Conservation (phyloP, 2,329 filamentous ascomycete species). For the Ophiostoma ulmi region DNA sequence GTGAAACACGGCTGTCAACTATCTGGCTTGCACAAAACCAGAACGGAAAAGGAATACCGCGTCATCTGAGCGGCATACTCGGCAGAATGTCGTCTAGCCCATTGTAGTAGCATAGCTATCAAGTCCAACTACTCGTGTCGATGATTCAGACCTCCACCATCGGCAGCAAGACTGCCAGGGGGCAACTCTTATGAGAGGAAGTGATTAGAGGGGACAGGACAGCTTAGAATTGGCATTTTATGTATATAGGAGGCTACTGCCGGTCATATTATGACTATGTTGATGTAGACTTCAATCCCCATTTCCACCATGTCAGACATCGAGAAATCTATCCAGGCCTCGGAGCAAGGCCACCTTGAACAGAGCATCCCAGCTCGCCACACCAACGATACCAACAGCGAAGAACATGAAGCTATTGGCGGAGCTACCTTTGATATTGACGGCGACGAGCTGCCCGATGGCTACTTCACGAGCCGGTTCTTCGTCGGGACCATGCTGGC, state of each 20-base stretch:
- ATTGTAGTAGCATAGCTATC: neutral
- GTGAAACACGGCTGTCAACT: neutral
- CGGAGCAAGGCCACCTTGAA: neutral
- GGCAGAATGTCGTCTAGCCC: too few relatives aligned
- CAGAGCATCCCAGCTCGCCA: neutral
- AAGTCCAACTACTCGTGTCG: neutral
- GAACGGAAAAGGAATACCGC: neutral
- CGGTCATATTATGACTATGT: neutral
- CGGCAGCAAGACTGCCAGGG: neutral
- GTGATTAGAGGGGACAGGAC: neutral
- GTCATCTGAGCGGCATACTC: neutral
- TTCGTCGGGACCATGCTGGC: constrained; percentile 23
- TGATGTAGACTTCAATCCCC: neutral
- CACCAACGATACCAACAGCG: neutral
- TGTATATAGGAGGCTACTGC: neutral
- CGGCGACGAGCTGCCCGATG: neutral
- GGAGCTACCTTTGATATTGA: constrained; percentile 3
- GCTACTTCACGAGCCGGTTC: neutral
- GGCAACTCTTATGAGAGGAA: neutral
- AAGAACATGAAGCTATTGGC: neutral
- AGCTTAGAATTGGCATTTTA: neutral
- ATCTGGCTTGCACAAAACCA: neutral
- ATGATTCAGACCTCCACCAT: neutral
- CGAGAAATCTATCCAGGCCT: neutral
- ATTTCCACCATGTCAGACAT: neutral